A percentile compares a stretch with the other conserved stretches of the same genome.
Conservation (phyloP, 192 early-diverging fungal species). For the Backusella westeae region DNA sequence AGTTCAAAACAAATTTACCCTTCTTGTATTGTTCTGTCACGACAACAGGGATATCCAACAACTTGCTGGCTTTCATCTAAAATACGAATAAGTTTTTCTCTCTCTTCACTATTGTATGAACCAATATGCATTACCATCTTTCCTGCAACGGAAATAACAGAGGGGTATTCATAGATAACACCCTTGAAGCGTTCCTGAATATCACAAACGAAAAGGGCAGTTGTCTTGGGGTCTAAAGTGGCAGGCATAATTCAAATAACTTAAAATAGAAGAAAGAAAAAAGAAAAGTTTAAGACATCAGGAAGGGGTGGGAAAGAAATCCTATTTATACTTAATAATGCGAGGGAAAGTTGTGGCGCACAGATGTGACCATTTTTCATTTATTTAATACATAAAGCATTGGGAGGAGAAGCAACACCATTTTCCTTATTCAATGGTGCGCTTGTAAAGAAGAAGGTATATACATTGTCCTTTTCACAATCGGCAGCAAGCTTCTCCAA, state of each 20-base stretch:
- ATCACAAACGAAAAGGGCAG: conserved; percentile 93
- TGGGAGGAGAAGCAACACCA: conserved; percentile 32
- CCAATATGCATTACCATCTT: conserved; percentile 70
- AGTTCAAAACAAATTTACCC: conserved; percentile 31
- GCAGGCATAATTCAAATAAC: conserved; percentile 29
- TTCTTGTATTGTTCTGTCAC: conserved; percentile 89
- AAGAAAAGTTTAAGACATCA: not conserved
- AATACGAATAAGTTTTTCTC: not conserved
- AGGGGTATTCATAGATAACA: conserved; percentile 79
- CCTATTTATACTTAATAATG: not conserved
- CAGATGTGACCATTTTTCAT: not conserved
- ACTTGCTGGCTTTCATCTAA: conserved; percentile 66
- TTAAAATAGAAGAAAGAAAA: not conserved
- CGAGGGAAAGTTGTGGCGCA: not conserved
- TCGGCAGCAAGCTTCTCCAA: conserved; percentile 30
- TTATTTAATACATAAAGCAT: conserved; percentile 38
- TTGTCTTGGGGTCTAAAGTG: conserved; percentile 52
- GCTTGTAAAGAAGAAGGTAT: conserved; percentile 31
- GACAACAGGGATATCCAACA: conserved; percentile 79
- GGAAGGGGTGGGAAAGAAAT: not conserved
- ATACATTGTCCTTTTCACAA: conserved; percentile 20
- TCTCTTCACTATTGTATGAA: not conserved
- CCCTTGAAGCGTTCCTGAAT: conserved; percentile 81
- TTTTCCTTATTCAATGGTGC: conserved; percentile 32
- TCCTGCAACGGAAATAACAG: conserved; percentile 75